Conservation (phyloP, 192 early-diverging fungal species). For the Mortierella hygrophila region DNA sequence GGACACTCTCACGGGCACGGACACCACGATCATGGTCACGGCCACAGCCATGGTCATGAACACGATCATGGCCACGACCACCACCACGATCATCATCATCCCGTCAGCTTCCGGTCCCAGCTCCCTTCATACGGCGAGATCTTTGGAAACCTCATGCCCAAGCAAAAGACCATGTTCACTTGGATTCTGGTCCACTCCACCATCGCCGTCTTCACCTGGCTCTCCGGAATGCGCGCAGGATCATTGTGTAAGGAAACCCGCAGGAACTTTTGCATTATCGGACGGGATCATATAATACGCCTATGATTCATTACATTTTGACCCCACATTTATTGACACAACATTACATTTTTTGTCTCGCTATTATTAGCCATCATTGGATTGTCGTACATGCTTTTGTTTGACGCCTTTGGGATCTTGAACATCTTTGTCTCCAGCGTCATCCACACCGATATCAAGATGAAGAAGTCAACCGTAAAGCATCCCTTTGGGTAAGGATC, state of each 20-base stretch:
- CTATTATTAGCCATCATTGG: constrained; percentile 56
- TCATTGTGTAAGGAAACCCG: constrained; percentile 58
- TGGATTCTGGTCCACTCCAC: constrained; percentile 61
- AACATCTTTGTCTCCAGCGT: constrained; percentile 67
- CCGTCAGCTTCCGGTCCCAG: constrained; percentile 49
- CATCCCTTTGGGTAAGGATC: constrained; percentile 66
- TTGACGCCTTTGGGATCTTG: constrained; percentile 71
- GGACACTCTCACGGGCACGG: neutral
- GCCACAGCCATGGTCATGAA: neutral
- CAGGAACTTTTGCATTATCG: neutral
- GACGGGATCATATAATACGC: neutral
- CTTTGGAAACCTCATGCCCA: constrained; percentile 55
- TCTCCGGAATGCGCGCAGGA: constrained; percentile 57
- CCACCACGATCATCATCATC: constrained; percentile 22
- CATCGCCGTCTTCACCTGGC: constrained; percentile 59
- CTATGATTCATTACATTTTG: neutral
- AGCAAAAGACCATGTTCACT: constrained; percentile 69
- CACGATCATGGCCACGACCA: constrained; percentile 12
- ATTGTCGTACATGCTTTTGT: constrained; percentile 64
- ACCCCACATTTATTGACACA: neutral
- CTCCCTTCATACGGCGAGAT: constrained; percentile 58
- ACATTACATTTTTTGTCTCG: neutral
- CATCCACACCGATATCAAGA: constrained; percentile 53
- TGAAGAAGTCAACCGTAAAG: constrained; percentile 61
- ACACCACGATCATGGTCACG: neutral